phyloP scores from a whole-genome alignment of 2,329 filamentous ascomycete genomes.

The Aspergillus costaricaensis region DNA sequence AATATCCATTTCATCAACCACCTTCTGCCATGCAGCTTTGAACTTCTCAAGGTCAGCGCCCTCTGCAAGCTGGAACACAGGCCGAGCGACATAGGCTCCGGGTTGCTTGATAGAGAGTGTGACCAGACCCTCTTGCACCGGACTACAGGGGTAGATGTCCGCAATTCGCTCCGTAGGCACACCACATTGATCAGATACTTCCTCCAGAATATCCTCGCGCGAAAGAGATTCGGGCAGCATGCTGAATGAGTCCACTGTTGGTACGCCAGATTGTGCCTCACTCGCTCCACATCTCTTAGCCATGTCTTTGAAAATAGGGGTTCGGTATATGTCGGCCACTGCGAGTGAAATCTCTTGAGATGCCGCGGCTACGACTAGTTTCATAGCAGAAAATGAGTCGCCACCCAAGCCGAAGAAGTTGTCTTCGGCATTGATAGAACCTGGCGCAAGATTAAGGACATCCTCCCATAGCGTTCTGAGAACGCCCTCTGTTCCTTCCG shows the following conservation, averaged over 20 bases:
- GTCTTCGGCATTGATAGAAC: constrained; percentile 46
- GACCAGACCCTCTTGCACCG: constrained; percentile 49
- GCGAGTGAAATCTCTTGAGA: constrained; percentile 43
- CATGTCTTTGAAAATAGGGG: constrained; percentile 48
- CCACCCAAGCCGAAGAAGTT: constrained; percentile 52
- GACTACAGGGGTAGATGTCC: constrained; percentile 48
- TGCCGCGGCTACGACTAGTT: constrained; percentile 45
- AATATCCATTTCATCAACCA: constrained; percentile 49
- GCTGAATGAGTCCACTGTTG: constrained; percentile 29
- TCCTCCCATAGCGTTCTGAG: constrained; percentile 43
- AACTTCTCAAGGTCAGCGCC: constrained; percentile 46
- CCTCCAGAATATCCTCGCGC: constrained; percentile 27
- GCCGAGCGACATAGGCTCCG: constrained; percentile 53
- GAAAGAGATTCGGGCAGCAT: constrained; percentile 27
- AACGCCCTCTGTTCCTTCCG: constrained; percentile 30
- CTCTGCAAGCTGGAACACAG: constrained; percentile 43
- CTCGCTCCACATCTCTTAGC: constrained; percentile 32
- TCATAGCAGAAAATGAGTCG: constrained; percentile 52
- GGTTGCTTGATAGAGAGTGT: constrained; percentile 51
- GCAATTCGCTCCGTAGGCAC: constrained; percentile 32
- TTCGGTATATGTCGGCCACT: constrained; percentile 48
- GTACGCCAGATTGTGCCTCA: neutral
- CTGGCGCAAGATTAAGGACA: constrained; percentile 39
- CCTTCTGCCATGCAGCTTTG: constrained; percentile 50
- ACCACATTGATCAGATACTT: constrained; percentile 34